Percentiles rank a stretch among this genome's conserved stretches.
These are phyloP conservation scores for Blumeria hordei DNA, from an alignment of 2,329 filamentous ascomycete species.

Conservation along the genomic window DNA sequence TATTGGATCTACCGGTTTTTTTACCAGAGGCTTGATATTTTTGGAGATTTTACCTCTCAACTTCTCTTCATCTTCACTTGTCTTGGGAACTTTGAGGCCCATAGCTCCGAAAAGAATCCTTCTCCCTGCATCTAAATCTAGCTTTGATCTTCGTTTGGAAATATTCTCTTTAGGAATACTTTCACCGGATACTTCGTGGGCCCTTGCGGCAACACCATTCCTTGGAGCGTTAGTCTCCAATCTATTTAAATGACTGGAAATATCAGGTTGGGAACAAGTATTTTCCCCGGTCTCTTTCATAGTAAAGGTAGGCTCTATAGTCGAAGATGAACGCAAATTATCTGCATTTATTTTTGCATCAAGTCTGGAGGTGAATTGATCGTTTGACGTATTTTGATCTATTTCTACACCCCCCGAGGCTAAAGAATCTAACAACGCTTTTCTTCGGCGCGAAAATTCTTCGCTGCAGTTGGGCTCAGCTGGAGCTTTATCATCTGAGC, in stretches of 20 bases:
- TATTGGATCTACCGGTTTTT: constrained; percentile 3
- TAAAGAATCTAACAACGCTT: constrained; percentile 26
- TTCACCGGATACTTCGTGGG: no score
- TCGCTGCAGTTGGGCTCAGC: constrained; percentile 2
- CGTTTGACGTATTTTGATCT: not conserved
- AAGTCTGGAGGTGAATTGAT: not conserved
- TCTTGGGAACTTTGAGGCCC: constrained; percentile 43
- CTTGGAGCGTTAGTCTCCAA: no score
- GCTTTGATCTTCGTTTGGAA: constrained; percentile 7
- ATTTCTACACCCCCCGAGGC: constrained; percentile 28
- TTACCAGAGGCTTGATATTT: constrained; percentile 15
- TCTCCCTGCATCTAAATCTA: constrained; percentile 36
- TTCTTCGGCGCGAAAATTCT: constrained; percentile 25
- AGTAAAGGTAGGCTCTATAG: no score
- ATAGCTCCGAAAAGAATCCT: constrained; percentile 50
- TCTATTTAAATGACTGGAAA: no score
- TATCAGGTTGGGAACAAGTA: no score
- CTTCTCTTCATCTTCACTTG: constrained; percentile 40
- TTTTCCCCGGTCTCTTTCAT: no score
- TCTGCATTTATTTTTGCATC: not conserved
- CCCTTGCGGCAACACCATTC: no score
- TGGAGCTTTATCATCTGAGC: no score
- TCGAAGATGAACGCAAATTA: no score
- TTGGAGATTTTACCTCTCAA: constrained; percentile 28
- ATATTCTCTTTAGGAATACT: no score